Percentiles rank a stretch among this genome's conserved stretches.
These are phyloP conservation scores for Senna tora DNA, from an alignment of 306 rosid genomes.

Conservation along the genomic window DNA sequence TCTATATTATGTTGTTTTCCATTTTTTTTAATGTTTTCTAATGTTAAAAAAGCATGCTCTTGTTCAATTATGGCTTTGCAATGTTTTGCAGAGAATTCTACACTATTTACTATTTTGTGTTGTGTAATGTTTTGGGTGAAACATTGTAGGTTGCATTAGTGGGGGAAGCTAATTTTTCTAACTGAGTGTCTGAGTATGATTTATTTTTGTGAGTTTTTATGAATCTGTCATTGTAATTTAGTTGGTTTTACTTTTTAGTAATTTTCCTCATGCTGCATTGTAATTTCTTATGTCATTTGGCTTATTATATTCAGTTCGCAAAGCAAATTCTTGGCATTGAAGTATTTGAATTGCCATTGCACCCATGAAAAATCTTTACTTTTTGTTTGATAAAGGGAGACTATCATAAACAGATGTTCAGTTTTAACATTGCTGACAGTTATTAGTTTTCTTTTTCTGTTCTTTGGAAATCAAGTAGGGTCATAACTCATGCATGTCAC, in stretches of 20 bases:
- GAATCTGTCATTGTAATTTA: neutral
- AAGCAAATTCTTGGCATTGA: conserved; percentile 43
- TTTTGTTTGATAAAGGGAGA: neutral
- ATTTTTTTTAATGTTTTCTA: neutral
- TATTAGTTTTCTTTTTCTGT: neutral
- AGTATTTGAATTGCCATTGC: conserved; percentile 13
- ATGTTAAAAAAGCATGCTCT: neutral
- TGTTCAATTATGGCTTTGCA: conserved; percentile 10
- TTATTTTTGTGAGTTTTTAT: neutral
- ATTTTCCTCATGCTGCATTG: conserved; percentile 21
- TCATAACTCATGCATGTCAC: conserved; percentile 6
- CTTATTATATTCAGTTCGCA: conserved; percentile 15
- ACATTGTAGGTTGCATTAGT: conserved; percentile 31
- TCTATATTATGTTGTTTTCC: conserved; percentile 13
- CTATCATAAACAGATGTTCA: neutral
- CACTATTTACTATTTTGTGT: neutral
- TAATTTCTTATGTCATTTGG: conserved; percentile 13
- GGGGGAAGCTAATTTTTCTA: neutral
- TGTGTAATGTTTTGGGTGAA: conserved; percentile 32
- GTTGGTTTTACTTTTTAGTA: neutral
- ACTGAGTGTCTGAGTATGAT: conserved; percentile 16
- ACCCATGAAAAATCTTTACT: neutral
- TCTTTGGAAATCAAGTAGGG: conserved; percentile 4
- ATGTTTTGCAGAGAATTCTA: neutral
- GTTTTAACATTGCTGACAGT: conserved; percentile 7